Conservation (phyloP, 352 stramenopile species). For the Pythium inflatum region DNA sequence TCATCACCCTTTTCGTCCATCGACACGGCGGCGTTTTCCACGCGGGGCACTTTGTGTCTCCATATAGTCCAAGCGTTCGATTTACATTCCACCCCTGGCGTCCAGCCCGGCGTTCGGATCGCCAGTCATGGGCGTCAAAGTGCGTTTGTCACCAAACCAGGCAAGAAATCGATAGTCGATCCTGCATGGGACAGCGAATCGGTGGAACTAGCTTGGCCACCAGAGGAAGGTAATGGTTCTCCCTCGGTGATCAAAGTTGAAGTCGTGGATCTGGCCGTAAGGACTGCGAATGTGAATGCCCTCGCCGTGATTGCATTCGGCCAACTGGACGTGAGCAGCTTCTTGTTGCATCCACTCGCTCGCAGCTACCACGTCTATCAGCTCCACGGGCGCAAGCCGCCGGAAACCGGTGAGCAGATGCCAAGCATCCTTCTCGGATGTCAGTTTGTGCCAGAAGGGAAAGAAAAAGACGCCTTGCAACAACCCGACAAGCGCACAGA, state of each 20-base stretch:
- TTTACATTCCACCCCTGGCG: conserved; percentile 39
- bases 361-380: conserved; percentile 38
- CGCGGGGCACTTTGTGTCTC: conserved; percentile 36
- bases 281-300: conserved; percentile 40
- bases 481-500: conserved; percentile 14
- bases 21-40: background rate
- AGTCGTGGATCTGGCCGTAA: conserved; percentile 47
- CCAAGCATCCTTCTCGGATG: conserved; percentile 43
- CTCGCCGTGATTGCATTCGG: conserved; percentile 46
- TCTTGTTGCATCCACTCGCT: conserved; percentile 40
- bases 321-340: conserved; percentile 39
- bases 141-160: conserved; percentile 35
- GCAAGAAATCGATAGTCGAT: conserved; percentile 39
- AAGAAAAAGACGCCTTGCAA: conserved; percentile 23
- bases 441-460: conserved; percentile 45
- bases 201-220: conserved; percentile 37
- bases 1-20: conserved; percentile 11
- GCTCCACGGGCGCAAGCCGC: conserved; percentile 24
- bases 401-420: background rate
- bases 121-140: conserved; percentile 6
- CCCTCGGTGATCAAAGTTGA: conserved; percentile 33
- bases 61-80: conserved; percentile 41
- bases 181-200: conserved; percentile 37
- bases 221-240: background rate
- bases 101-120: conserved; percentile 46